Base-by-base conservation (phyloP, 2,329 filamentous ascomycete species). In the Lecanoromycetidae sp. region DNA sequence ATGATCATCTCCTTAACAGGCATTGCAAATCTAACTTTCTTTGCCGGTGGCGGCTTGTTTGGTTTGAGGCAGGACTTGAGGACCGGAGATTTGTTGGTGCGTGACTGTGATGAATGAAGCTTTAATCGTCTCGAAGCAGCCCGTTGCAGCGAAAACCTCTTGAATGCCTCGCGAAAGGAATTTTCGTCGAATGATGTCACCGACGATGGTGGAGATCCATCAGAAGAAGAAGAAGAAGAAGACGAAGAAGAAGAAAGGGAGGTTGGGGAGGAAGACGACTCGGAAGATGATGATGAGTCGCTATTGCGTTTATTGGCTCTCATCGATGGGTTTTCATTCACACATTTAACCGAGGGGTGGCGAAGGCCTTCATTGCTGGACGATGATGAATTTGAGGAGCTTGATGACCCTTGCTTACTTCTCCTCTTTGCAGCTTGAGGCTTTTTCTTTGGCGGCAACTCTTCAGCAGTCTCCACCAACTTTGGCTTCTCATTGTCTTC, bases 1-100 rank as follows among this genome's bases (percentile, higher is more conserved):
- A 30, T 33, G 10, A 8, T 19, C 7, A 19, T 35, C 3, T 46
- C 37, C 17, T 41, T 23, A 12, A 37, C 22, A 19, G 39, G 33
- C 30, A 42, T 45, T 5, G 32, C 30, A 23, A 50, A 50, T 5
- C 43, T 45, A 22, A 50, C 48, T 20, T 27, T 35, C 26, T 50
- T 50, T 15, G 46, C 38, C 13, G 45, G 23, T 36, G 45, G 23
- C 15, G 17, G 23, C 29, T 42, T 34, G 3, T 7, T 25, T n/a
- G 17, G 22, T 22, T 13, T 40, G 10, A 20, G n/a, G 9, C 5
- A 12, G 3, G 20, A 20, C 4, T 33, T 10, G 26, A 25, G 26
- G 20, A 17, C 8, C 27, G 9, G 34, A 6, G 19, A 13, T 22
- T 46, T 46, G 17, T 4, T 17, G 32, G 22, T 43, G 40, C 3